phyloP scores from a whole-genome alignment of 768 basidiomycete genomes.

The Trametes elegans region DNA sequence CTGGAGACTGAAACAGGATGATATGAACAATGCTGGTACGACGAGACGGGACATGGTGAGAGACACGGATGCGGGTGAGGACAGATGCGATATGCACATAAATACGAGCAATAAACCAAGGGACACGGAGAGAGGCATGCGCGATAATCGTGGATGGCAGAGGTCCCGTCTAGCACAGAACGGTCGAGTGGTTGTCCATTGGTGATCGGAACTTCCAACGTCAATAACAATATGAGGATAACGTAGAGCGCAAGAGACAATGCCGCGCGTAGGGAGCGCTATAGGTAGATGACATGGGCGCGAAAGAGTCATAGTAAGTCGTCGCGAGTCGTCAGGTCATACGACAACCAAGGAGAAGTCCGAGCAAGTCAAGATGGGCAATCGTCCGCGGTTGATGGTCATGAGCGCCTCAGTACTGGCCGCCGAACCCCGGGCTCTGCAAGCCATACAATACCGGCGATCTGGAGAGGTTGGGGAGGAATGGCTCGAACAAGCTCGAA shows the following conservation, averaged over 20 bases:
- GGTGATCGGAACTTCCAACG: conserved; percentile 5
- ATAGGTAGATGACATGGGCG: neutral
- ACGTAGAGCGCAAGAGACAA: neutral
- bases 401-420: conserved; percentile 1
- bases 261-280: neutral
- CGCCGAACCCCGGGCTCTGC: conserved; percentile 10
- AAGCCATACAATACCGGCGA: conserved; percentile 1
- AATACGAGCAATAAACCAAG: neutral
- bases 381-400: no score
- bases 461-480: neutral
- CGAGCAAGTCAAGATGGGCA: no score
- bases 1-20: neutral
- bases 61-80: neutral
- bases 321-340: neutral
- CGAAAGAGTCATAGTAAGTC: neutral
- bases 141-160: conserved; percentile 10
- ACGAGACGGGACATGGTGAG: neutral
- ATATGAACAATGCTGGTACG: no score
- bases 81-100: conserved; percentile 2
- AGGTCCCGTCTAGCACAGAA: conserved; percentile 13
- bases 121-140: neutral
- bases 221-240: conserved; percentile 17
- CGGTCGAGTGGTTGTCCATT: conserved; percentile 6
- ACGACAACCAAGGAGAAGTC: neutral
- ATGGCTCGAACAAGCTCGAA: conserved; percentile 3